A percentile compares a stretch with the other conserved stretches of the same genome.
Evolutionary conservation across 164 flowering plant genomes (phyloP).

Genomic region (Liriodendron chinense): DNA sequence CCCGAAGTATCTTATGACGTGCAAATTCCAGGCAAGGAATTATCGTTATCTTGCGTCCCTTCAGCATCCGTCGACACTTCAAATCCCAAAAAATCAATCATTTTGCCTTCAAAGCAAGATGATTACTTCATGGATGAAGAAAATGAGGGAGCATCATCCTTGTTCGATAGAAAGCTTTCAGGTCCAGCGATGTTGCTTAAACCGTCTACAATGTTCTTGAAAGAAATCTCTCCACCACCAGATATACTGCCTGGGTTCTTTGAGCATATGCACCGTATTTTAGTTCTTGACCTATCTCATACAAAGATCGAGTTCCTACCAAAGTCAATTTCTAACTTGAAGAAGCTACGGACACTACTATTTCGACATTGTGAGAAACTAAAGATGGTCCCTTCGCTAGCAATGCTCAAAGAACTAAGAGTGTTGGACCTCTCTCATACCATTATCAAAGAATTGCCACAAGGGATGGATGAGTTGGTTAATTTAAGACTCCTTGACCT

Average conservation of each 20-base stretch:
- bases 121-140: too few relatives aligned
- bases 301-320: not conserved
- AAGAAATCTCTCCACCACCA: not conserved
- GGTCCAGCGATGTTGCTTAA: not conserved
- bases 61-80: too few relatives aligned
- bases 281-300: not conserved
- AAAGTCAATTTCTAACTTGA: not conserved
- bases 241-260: constrained; percentile 7
- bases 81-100: too few relatives aligned
- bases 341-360: not conserved
- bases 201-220: not conserved
- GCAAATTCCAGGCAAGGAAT: too few relatives aligned
- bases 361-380: not conserved
- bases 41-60: too few relatives aligned
- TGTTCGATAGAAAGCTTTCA: not conserved
- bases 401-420: not conserved
- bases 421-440: not conserved
- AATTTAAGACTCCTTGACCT: not conserved
- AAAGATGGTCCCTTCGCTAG: not conserved
- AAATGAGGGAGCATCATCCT: too few relatives aligned
- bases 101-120: too few relatives aligned
- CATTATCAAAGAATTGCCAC: not conserved
- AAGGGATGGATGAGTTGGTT: not conserved
- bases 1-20: too few relatives aligned
- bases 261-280: not conserved